These are phyloP conservation scores for Parathielavia appendiculata DNA, from an alignment of 495 filamentous ascomycete species.

Conservation along the genomic window DNA sequence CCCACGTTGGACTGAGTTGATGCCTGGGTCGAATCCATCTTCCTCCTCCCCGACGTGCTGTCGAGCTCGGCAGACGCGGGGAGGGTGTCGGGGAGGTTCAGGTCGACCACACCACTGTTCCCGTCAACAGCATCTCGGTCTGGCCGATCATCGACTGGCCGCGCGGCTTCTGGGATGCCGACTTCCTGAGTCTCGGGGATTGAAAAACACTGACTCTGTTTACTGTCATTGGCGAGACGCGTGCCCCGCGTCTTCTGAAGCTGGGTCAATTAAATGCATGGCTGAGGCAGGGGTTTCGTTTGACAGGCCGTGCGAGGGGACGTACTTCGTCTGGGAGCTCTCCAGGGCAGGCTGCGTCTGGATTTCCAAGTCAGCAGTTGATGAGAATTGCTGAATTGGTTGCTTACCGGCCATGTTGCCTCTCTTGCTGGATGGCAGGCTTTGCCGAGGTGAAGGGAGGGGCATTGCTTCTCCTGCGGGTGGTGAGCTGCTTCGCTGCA, in stretches of 20 bases:
- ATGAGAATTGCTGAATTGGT: neutral
- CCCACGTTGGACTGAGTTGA: slow-evolving; percentile 43
- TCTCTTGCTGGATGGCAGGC: neutral
- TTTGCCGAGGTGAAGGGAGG: slow-evolving; percentile 9
- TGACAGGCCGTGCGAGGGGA: slow-evolving; percentile 13
- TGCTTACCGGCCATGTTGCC: neutral
- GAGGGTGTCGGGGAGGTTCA: slow-evolving; percentile 7
- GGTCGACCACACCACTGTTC: neutral
- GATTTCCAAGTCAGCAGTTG: neutral
- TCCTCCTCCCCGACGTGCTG: slow-evolving; percentile 7
- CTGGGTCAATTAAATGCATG: slow-evolving; percentile 30
- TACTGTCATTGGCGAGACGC: slow-evolving; percentile 13
- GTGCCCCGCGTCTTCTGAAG: slow-evolving; percentile 21
- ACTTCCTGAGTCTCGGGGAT: slow-evolving; percentile 12
- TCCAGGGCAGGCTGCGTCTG: neutral
- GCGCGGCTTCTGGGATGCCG: neutral
- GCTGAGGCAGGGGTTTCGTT: slow-evolving; percentile 13
- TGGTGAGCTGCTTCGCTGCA: slow-evolving; percentile 31
- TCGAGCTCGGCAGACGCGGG: slow-evolving; percentile 3
- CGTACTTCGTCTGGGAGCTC: neutral
- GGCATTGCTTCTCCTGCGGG: slow-evolving; percentile 9
- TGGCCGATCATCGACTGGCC: neutral
- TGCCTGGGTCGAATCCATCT: slow-evolving; percentile 34
- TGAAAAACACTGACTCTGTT: slow-evolving; percentile 8
- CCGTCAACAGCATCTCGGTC: neutral